phyloP scores from a whole-genome alignment of 768 basidiomycete genomes.

The Stropharia rugosoannulata region DNA sequence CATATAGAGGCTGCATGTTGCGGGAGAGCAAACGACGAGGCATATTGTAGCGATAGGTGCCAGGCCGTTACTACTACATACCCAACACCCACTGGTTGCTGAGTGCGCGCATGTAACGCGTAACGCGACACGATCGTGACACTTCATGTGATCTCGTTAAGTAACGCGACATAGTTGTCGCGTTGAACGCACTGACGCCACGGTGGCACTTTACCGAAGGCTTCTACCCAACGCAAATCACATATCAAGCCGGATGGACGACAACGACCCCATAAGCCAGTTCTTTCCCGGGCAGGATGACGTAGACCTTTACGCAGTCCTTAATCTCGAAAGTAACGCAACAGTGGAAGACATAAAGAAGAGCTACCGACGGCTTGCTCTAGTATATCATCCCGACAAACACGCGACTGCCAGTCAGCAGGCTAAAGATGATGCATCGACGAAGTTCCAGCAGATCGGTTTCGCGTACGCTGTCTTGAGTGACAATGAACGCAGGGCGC shows the following conservation, averaged over 20 bases:
- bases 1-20: too few species aligned
- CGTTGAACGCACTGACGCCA: too few species aligned
- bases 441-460: constrained; percentile 88
- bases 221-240: constrained; percentile 1
- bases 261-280: constrained; percentile 67
- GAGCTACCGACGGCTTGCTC: constrained; percentile 82
- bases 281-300: constrained; percentile 76
- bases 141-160: constrained; percentile 16
- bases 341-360: constrained; percentile 72
- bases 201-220: too few species aligned
- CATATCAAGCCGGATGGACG: constrained; percentile 49
- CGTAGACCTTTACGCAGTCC: constrained; percentile 78
- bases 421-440: constrained; percentile 66
- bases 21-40: too few species aligned
- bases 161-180: background rate
- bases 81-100: too few species aligned
- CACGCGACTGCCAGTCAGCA: constrained; percentile 59
- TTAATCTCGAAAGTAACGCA: constrained; percentile 54
- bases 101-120: too few species aligned
- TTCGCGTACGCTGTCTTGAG: constrained; percentile 90
- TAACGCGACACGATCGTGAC: constrained; percentile 12
- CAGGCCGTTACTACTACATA: too few species aligned
- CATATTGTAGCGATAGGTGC: too few species aligned
- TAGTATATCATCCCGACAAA: constrained; percentile 90
- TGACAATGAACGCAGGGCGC: constrained; percentile 70